Base-by-base conservation (phyloP, 768 basidiomycete genomes). In the Agaricus subrufescens region DNA sequence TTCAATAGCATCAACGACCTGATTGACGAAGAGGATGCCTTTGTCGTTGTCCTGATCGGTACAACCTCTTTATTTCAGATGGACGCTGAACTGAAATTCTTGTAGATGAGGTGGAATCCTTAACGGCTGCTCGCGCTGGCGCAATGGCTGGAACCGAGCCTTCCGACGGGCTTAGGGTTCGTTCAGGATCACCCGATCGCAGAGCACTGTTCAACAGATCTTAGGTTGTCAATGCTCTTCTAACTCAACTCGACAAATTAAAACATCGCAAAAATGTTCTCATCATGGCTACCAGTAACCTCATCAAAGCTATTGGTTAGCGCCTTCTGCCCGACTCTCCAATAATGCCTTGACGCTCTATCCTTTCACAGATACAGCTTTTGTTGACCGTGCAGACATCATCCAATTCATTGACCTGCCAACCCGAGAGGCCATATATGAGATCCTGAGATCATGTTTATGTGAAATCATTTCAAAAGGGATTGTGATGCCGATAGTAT, bases 71-170 rank as follows among this genome's bases (percentile, higher is more conserved):
- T 52, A 66, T 61, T 23, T 38, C 37, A 37, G 40, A 46, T 37
- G 0, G 2, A 9, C 11, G 34, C 47, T 42, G 34, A 3, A 25
- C 38, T 40, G 31, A 47, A 14, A 12, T 38, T 48, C 27, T 25
- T 39, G 11, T 31, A 97, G 95, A 98, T 69, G 96, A 99, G 71
- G 96, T 99, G 1, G 97, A 99, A 69, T 92, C 89, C 6, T 68
- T 99, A 60, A 98, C 97, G 4, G 92, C 94, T 42, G 96, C 97
- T 1, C 79, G 97, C 68, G 92, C 92, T 7, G 92, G 92, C 25
- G 94, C 95, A 0, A 91, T 96, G 85, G 86, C 89, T 19, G 96
- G 96, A 2, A 95, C 90, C 19, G 97, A 99, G 68, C 97, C 97
- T 2, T 90, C 90, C 3, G 97, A 99, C 67, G 95, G 94, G 11